These are phyloP conservation scores for Sporisorium exsertum DNA, from an alignment of 1,284 basidiomycete species.

Conservation along the genomic window DNA sequence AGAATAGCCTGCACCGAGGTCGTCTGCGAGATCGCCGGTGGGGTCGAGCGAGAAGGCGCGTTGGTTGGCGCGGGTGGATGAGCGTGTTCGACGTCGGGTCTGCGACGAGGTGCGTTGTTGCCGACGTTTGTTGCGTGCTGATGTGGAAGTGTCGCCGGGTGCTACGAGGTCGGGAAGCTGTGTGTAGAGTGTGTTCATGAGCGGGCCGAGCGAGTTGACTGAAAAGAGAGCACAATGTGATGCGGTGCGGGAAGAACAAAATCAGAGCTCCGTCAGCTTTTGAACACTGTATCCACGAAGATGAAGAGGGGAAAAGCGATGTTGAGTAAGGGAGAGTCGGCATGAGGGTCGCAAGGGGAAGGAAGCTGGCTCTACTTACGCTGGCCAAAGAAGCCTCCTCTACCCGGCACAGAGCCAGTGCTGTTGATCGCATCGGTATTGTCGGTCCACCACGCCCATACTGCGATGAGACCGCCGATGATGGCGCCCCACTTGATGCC, in stretches of 20 bases:
- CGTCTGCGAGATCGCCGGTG: constrained; percentile 19
- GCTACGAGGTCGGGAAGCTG: constrained; percentile 30
- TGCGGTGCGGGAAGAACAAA: neutral
- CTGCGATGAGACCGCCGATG: constrained; percentile 48
- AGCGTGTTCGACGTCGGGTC: constrained; percentile 22
- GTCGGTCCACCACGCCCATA: constrained; percentile 60
- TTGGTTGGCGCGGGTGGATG: constrained; percentile 17
- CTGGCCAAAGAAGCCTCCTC: constrained; percentile 36
- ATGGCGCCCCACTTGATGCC: constrained; percentile 62
- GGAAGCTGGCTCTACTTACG: constrained; percentile 21
- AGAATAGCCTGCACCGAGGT: constrained; percentile 32
- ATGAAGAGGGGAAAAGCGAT: neutral
- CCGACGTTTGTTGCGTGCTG: constrained; percentile 12
- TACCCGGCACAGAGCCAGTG: constrained; percentile 24
- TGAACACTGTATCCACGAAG: constrained; percentile 19
- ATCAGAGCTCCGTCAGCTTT: constrained; percentile 24
- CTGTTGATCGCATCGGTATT: constrained; percentile 47
- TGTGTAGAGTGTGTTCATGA: constrained; percentile 45
- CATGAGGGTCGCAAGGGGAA: neutral
- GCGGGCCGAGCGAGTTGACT: constrained; percentile 38
- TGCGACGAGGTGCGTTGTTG: constrained; percentile 12
- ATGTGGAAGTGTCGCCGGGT: constrained; percentile 1
- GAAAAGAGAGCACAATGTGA: neutral
- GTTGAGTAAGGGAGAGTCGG: constrained; percentile 6
- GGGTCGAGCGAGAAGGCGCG: constrained; percentile 23